Evolutionary conservation across 129 eudicot genomes (phyloP).

Genomic region (Tagetes erecta): DNA sequence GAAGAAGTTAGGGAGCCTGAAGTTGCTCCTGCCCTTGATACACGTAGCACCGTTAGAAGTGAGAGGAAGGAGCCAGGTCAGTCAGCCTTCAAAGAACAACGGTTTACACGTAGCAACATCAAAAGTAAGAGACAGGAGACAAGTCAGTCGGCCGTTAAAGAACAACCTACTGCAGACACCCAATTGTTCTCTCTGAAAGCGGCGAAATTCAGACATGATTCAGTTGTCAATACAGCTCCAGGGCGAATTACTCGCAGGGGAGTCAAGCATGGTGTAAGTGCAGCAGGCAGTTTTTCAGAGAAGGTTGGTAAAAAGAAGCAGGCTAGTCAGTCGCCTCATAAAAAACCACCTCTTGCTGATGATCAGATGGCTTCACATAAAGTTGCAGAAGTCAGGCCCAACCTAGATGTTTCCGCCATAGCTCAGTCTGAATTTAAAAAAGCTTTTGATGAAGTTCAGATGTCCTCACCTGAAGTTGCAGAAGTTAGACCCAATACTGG

Average conservation of each 20-base stretch:
- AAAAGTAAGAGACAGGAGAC: constrained; percentile 22
- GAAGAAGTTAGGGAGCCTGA: constrained; percentile 10
- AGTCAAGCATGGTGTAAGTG: constrained; percentile 14
- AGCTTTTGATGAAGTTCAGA: neutral
- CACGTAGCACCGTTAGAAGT: constrained; percentile 30
- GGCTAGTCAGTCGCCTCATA: constrained; percentile 11
- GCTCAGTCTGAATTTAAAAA: neutral
- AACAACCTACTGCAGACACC: neutral
- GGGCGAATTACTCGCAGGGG: constrained; percentile 29
- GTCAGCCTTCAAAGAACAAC: constrained; percentile 16
- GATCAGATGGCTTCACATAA: constrained; percentile 26
- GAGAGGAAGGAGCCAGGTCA: constrained; percentile 26
- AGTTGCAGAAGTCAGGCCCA: constrained; percentile 20
- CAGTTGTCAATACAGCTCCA: constrained; percentile 26
- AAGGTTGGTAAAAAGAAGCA: constrained; percentile 27
- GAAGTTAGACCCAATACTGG: neutral
- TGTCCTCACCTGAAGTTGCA: neutral
- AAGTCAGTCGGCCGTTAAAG: constrained; percentile 21
- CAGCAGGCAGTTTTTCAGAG: constrained; percentile 5
- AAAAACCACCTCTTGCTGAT: constrained; percentile 16
- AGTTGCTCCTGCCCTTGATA: constrained; percentile 11
- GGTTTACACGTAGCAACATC: constrained; percentile 29
- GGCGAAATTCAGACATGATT: constrained; percentile 13
- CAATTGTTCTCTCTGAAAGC: neutral
- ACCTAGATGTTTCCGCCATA: neutral